Conservation (phyloP, 2,329 filamentous ascomycete species). For the Drechslerella dactyloides region DNA sequence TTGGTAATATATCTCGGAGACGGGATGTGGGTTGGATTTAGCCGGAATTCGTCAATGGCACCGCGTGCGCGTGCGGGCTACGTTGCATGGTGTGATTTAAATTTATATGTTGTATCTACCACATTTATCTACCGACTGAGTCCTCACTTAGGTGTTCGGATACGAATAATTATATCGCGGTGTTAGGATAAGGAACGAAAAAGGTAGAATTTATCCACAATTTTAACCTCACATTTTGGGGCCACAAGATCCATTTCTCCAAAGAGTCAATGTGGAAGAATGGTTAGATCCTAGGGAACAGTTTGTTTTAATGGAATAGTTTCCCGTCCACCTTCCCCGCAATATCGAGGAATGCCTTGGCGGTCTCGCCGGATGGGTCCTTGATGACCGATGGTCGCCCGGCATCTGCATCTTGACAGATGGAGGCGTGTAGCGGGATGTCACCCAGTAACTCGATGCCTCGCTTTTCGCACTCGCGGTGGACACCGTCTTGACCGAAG, state of each 20-base stretch:
- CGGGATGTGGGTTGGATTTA: slow-evolving; percentile 47
- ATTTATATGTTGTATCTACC: too few relatives aligned
- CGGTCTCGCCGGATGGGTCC: slow-evolving; percentile 77
- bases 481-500: slow-evolving; percentile 72
- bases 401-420: slow-evolving; percentile 84
- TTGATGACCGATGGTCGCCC: slow-evolving; percentile 90
- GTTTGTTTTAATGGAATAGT: slow-evolving; percentile 35
- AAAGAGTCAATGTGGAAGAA: too few relatives aligned
- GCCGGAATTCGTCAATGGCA: slow-evolving; percentile 26
- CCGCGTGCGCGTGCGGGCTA: slow-evolving; percentile 8
- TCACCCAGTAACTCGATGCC: slow-evolving; percentile 83
- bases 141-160: too few relatives aligned
- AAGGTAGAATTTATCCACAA: too few relatives aligned
- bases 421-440: slow-evolving; percentile 82
- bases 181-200: too few relatives aligned
- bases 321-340: slow-evolving; percentile 63
- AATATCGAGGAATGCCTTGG: slow-evolving; percentile 74
- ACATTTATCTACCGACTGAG: too few relatives aligned
- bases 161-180: too few relatives aligned
- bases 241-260: too few relatives aligned
- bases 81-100: too few relatives aligned
- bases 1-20: slow-evolving; percentile 29
- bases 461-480: slow-evolving; percentile 72
- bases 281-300: too few relatives aligned
- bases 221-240: too few relatives aligned